Base-by-base conservation (phyloP, 768 basidiomycete species). In the Cystofilobasidium capitatum region DNA sequence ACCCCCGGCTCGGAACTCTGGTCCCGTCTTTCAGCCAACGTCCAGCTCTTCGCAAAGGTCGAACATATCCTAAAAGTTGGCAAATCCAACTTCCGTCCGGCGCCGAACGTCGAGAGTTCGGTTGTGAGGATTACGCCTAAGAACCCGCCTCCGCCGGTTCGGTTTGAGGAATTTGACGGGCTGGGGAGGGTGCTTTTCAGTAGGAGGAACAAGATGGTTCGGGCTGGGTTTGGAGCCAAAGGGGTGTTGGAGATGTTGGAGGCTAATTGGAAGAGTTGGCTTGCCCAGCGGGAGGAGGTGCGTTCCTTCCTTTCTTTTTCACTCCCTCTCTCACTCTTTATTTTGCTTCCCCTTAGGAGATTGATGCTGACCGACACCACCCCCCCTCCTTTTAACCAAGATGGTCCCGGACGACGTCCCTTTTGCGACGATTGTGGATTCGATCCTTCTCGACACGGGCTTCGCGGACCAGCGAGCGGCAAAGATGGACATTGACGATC, bases 91-190 rank as follows among this genome's bases (percentile, higher is more conserved):
- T 99, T 99, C 80, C 82, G 94, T 31, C 96, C 96, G 0, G 87
- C 96, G 24, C 96, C 96, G 0, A 83, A 88, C 76, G 96, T 99
- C 45, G 96, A 98, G 77, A 88, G 86, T 33, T 87, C 85, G 26
- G 96, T 99, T 70, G 85, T 99, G 42, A 85, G 96, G 62, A 81
- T 99, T 67, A 88, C 86, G 7, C 96, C 94, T 2, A 81, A 88
- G 58, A 91, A 98, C 74, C 96, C 96, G 5, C 96, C 96, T 0
- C 96, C 96, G 1, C 91, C 92, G 0, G 84, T 99, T 69, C 85
- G 86, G 75, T 99, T 98, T 71, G 93, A 93, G 73, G 96, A 99
- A 78, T 98, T 97, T 74, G 96, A 99, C 75, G 96, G 96, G 1
- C 81, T 99, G 70, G 89, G 85, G 57, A 82, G 96, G 51, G 91